Conservation (phyloP, 1,284 basidiomycete species). For the Marasmius oreades region DNA sequence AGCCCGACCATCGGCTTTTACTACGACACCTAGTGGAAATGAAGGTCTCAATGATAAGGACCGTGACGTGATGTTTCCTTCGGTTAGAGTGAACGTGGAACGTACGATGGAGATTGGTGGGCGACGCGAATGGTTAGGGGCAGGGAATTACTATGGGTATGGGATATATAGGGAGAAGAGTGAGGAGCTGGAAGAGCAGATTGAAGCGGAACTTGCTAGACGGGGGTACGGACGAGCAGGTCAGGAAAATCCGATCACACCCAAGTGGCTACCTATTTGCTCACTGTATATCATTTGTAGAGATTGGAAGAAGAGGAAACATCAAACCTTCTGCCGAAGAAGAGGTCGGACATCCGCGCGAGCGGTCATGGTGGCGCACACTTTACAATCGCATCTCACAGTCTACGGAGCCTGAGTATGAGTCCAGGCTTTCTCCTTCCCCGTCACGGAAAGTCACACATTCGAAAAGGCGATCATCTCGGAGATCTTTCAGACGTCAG, state of each 20-base stretch:
- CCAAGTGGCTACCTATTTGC: not conserved
- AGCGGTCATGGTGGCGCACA: slow-evolving; percentile 53
- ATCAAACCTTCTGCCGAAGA: slow-evolving; percentile 16
- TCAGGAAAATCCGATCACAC: slow-evolving; percentile 24
- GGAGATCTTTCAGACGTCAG: slow-evolving; percentile 7
- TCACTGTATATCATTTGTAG: slow-evolving; percentile 10
- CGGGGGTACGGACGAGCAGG: slow-evolving; percentile 35
- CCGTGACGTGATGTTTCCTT: slow-evolving; percentile 15
- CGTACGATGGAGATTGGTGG: slow-evolving; percentile 37
- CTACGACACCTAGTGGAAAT: slow-evolving; percentile 15
- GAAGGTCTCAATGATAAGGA: slow-evolving; percentile 9
- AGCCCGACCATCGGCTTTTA: slow-evolving; percentile 22
- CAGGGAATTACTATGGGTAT: slow-evolving; percentile 45
- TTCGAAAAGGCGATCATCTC: slow-evolving; percentile 5
- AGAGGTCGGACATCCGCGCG: slow-evolving; percentile 18
- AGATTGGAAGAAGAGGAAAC: slow-evolving; percentile 19
- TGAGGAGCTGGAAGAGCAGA: slow-evolving; percentile 47
- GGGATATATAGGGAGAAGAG: slow-evolving; percentile 46
- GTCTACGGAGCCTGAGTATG: slow-evolving; percentile 31
- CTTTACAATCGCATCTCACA: slow-evolving; percentile 52
- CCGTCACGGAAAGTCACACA: slow-evolving; percentile 7
- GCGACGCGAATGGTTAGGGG: slow-evolving; percentile 50
- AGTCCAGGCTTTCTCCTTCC: slow-evolving; percentile 16
- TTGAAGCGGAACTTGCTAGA: slow-evolving; percentile 47
- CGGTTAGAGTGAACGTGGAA: slow-evolving; percentile 30